Base-by-base conservation (phyloP, 371 early-diverging fungal genomes). In the Mucor piriformis region DNA sequence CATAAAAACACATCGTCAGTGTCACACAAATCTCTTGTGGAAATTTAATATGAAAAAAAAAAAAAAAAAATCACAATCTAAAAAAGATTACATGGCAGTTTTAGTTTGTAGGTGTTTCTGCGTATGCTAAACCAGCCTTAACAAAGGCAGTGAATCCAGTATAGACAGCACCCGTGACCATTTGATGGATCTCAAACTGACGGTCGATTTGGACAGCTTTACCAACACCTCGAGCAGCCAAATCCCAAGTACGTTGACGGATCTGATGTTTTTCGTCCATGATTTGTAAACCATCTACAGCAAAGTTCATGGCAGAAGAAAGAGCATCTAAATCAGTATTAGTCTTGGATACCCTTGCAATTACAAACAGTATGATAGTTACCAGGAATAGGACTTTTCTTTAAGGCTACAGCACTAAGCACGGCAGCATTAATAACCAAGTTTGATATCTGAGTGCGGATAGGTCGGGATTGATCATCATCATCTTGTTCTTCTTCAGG, bases 371-470 rank as follows among this genome's bases (percentile, higher is more conserved):
- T n/a, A n/a, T n/a, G n/a, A n/a, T n/a, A n/a, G n/a, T n/a, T 65
- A 73, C 77, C 74, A 10, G 88, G 88, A 32, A 87, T 83, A 16
- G 86, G 88, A 6, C 85, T 85, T 50, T 84, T 81, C 67, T 87
- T 87, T n/a, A 87, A 65, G 13, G 83, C 81, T 20, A 87, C 76
- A 12, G 88, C 88, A 24, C 72, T 64, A 18, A 70, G 50, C 18
- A 87, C 74, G 3, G 84, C 83, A 5, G 84, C 79, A 16, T 77
- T 67, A 50, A 82, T 72, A 6, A 85, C 74, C 15, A 73, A 54
- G 25, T 83, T 73, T 3, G 80, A 73, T 10, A 79, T 55, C 16
- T 60, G 69, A n/a, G 62, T 21, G 13, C 65, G 57, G 25, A 65
- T 48, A 40, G 67, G 51, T 18, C 50, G 27, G 46, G 48, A 20